A percentile compares a stretch with the other conserved stretches of the same genome.
Evolutionary conservation across 208 protist genomes (phyloP).

Genomic region (Entamoeba moshkovskii): DNA sequence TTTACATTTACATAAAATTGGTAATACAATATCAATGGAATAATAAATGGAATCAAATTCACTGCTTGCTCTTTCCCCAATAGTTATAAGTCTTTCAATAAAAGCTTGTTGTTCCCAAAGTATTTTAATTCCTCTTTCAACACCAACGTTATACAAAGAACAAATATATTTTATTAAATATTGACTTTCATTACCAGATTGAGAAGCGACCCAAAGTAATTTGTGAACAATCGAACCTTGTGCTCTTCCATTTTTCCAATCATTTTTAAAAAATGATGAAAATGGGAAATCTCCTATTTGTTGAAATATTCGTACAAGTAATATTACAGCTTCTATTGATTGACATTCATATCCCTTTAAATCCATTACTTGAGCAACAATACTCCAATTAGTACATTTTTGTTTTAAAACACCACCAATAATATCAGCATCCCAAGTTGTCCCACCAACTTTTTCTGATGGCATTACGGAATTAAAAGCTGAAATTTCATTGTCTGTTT

Average conservation of each 20-base stretch:
- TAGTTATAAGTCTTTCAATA: neutral
- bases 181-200: neutral
- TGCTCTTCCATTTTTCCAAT: neutral
- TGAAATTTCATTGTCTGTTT: no score
- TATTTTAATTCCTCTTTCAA: neutral
- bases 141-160: neutral
- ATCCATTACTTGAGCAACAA: neutral
- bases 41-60: neutral
- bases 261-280: neutral
- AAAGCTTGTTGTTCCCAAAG: neutral
- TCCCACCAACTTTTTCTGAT: neutral
- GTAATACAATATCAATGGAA: neutral
- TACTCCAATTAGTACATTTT: neutral
- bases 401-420: neutral
- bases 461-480: no score
- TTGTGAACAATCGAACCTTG: neutral
- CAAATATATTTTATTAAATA: neutral
- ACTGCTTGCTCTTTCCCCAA: neutral
- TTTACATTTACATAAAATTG: neutral
- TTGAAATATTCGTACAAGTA: neutral
- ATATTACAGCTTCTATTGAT: neutral
- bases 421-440: neutral
- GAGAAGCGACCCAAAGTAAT: neutral
- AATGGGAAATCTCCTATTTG: neutral
- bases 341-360: neutral